Base-by-base conservation (phyloP, 2,329 filamentous ascomycete species). In the Truncatella angustata region DNA sequence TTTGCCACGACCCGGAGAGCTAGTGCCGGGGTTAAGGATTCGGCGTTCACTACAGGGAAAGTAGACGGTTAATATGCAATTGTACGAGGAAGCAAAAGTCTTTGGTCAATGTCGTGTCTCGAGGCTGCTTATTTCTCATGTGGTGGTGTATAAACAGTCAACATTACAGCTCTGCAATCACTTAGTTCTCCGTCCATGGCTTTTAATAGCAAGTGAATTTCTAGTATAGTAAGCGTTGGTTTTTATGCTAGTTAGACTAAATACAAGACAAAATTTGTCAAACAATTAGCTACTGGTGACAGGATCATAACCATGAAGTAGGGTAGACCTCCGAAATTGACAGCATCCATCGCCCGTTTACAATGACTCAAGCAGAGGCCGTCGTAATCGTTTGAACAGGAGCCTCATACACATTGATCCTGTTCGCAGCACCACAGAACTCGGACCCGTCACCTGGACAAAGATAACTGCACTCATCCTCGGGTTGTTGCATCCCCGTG, bases 401-500 rank as follows among this genome's bases (percentile, higher is more conserved):
- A 2, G 44, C 20, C 11, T 24, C 26, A 26, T 28, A 47, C 6
- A 47, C 26, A 21, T 47, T 47, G 44, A 47, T 32, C 16, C 44
- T 36, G n/a, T 24, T 4, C 9, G 32, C 46, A 37, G 46, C 35
- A 30, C 46, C 46, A 39, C 46, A 49, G 18, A 37, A 28, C 32
- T 49, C 46, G 30, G 34, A 69, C 18, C 59, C 59, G 58, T 75
- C 72, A 54, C 71, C 73, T 28, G 69, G 71, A 63, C 75, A 76
- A 34, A 66, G 46, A 68, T 72, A 75, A 53, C 59, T 63, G 63
- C 74, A 77, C 23, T 70, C 72, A 39, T 61, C 63, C 26, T 47
- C 44, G 9, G 12, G n/a, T 10, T 16, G n/a, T 4, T n/a, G n/a
- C 16, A 28, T 3, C 4, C 44, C 44, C 2, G 24, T 14, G 18